phyloP scores from a whole-genome alignment of 2,329 filamentous ascomycete genomes.

The Alternaria ethzedia region DNA sequence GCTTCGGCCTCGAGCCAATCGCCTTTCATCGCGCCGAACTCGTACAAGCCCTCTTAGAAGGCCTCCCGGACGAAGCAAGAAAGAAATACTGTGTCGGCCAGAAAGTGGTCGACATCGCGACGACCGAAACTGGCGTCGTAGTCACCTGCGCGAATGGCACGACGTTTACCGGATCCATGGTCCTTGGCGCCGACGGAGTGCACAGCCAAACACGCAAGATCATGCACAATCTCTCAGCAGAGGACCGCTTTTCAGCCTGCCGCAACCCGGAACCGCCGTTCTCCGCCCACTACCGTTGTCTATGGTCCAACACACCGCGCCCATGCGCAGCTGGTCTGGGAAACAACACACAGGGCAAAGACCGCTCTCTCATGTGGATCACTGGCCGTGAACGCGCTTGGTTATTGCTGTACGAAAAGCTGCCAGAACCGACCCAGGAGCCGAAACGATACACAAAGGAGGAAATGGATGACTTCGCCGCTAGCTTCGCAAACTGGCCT shows the following conservation, averaged over 20 bases:
- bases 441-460: neutral
- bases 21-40: constrained; percentile 1
- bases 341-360: neutral
- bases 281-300: neutral
- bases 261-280: neutral
- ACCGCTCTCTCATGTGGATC: neutral
- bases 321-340: neutral
- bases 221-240: neutral
- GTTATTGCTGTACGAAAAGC: neutral
- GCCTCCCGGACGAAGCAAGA: neutral
- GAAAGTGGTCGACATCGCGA: neutral
- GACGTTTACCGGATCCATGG: neutral
- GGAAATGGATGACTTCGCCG: neutral
- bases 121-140: neutral
- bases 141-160: neutral
- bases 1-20: neutral
- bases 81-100: neutral
- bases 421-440: neutral
- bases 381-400: neutral
- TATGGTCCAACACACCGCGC: neutral
- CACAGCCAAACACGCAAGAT: constrained; percentile 2
- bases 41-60: neutral
- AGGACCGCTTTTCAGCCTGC: neutral
- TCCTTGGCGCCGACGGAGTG: neutral
- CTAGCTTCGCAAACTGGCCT: constrained; percentile 1